phyloP scores from a whole-genome alignment of 768 basidiomycete species.

The Punctularia strigosozonata region DNA sequence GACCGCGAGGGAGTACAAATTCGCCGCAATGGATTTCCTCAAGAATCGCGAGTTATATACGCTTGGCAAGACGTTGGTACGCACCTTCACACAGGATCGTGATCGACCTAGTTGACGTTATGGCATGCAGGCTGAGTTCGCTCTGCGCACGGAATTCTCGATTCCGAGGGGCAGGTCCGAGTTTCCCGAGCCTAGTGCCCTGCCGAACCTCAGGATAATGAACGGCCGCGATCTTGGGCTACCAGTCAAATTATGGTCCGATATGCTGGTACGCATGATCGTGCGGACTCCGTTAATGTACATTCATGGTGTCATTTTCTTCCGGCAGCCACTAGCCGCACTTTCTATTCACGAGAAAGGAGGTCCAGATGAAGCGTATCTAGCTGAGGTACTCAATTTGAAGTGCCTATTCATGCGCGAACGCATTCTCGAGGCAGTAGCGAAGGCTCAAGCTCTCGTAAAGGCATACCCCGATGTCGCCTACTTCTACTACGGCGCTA shows the following conservation, averaged over 20 bases:
- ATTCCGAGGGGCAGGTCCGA: conserved; percentile 47
- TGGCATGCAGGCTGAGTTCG: no score
- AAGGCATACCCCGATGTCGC: conserved; percentile 45
- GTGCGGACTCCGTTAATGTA: no score
- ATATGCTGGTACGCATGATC: no score
- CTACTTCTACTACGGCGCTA: conserved; percentile 55
- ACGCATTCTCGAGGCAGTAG: conserved; percentile 35
- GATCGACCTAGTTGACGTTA: no score
- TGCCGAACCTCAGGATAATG: conserved; percentile 19
- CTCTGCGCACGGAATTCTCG: conserved; percentile 49
- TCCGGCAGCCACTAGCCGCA: conserved; percentile 55
- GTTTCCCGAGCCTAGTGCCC: conserved; percentile 28
- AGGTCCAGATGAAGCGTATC: conserved; percentile 30
- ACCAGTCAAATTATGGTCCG: conserved; percentile 47
- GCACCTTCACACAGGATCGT: conserved; percentile 41
- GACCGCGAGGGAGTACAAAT: conserved; percentile 31
- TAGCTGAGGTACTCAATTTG: conserved; percentile 55
- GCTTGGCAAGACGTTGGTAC: conserved; percentile 37
- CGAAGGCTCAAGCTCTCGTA: conserved; percentile 32
- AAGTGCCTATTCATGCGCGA: conserved; percentile 42
- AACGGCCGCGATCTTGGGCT: conserved; percentile 40
- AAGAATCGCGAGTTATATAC: conserved; percentile 37
- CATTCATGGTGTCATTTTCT: no score
- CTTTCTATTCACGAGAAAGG: conserved; percentile 36
- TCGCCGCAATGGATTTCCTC: conserved; percentile 38